Base-by-base conservation (phyloP, 768 basidiomycete species). In the Astraeus odoratus region DNA sequence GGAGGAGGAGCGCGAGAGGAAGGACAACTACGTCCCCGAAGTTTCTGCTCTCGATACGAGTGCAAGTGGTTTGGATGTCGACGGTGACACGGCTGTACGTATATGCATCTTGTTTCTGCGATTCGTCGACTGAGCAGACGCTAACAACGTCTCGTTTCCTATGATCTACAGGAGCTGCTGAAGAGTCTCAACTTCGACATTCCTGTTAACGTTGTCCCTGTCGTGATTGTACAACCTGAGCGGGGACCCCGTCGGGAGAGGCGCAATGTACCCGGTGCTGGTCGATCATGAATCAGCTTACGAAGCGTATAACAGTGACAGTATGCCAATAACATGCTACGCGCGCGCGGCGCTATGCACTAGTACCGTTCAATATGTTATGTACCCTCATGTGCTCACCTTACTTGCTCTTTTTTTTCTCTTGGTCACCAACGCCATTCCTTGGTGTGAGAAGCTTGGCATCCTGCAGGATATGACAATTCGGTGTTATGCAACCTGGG, bases 21-120 rank as follows among this genome's bases (percentile, higher is more conserved):
- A 98, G 80, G 96, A 99, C 68, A 94, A 97, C 77, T 97, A 90
- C 68, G 95, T 98, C 43, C 96, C 96, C 52, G 96, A 98, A 63
- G 83, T 96, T 30, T 99, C 96, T 43, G 96, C 96, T 31, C 86
- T 99, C 53, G 88, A 94, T 67, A 81, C 78, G 48, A 72, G 76
- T 47, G 71, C 71, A 4, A 76, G 73, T 35, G 85, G 85, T 36
- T 73, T 97, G 44, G 86, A 93, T 65, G 75, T 99, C 59, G 96
- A 99, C 64, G 74, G 73, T 42, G 91, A 95, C 57, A 98, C 96
- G 67, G 92, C 95, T 78, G 93, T 90, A 46, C 55, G 80, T 71
- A 31, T 22, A 3, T 15, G 9, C 8, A 1, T 22, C 1, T 13
- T 4, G n/a, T n/a, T n/a, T n/a, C n/a, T n/a, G n/a, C n/a, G n/a